These are phyloP conservation scores for Blastocladiella emersonii DNA, from an alignment of 371 early-diverging fungal genomes.

Conservation along the genomic window DNA sequence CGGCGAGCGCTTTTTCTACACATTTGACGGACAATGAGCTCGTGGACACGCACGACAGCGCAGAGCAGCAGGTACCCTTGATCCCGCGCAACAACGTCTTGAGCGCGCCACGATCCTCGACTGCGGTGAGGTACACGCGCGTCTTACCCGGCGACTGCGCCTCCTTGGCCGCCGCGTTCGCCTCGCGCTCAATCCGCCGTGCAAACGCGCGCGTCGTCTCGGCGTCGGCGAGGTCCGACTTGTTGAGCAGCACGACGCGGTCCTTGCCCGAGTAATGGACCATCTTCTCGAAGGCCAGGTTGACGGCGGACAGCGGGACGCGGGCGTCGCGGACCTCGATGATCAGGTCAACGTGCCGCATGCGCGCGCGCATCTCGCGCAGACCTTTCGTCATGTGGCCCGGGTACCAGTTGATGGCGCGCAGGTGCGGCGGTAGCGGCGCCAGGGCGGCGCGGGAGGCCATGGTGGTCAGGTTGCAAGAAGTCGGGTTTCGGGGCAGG, in stretches of 20 bases:
- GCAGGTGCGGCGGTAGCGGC: constrained; percentile 4
- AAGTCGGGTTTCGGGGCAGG: too few species aligned
- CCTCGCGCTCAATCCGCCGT: too few species aligned
- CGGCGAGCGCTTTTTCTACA: constrained; percentile 9
- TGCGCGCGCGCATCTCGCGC: constrained; percentile 48
- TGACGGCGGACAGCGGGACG: constrained; percentile 79
- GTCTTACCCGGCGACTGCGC: too few species aligned
- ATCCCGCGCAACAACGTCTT: too few species aligned
- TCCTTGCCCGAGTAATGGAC: constrained; percentile 33
- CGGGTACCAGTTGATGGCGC: constrained; percentile 86
- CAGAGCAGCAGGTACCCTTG: too few species aligned
- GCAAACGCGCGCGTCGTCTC: constrained; percentile 8
- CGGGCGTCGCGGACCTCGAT: constrained; percentile 89
- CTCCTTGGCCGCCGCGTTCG: too few species aligned
- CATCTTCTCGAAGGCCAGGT: constrained; percentile 63
- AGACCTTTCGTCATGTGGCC: constrained; percentile 86
- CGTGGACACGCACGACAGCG: too few species aligned
- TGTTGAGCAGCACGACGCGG: constrained; percentile 81
- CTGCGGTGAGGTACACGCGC: too few species aligned
- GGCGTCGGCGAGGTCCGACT: constrained; percentile 70
- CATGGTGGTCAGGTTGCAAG: too few species aligned
- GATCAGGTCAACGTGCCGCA: constrained; percentile 65
- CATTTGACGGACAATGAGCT: too few species aligned
- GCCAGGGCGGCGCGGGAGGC: too few species aligned
- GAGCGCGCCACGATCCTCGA: too few species aligned